These are phyloP conservation scores for Aspergillus chevalieri DNA, from an alignment of 2,329 filamentous ascomycete species.

Conservation along the genomic window DNA sequence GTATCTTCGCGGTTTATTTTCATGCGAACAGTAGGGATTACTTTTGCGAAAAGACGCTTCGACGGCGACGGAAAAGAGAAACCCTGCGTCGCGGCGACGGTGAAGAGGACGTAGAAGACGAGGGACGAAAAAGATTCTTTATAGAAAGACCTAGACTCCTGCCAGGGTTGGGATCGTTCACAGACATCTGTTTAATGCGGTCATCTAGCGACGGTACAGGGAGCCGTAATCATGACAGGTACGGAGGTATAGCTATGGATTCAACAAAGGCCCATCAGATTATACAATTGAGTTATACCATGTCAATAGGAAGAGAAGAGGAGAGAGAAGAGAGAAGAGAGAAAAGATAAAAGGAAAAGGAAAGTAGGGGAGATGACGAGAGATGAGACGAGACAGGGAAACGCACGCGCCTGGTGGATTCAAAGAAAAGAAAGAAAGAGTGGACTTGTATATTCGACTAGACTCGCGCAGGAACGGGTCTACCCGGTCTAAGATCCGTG, in stretches of 20 bases:
- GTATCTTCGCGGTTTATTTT: constrained; percentile 1
- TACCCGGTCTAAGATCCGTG: constrained; percentile 10
- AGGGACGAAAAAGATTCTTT: constrained; percentile 24
- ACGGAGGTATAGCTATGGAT: neutral
- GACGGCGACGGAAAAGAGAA: constrained; percentile 29
- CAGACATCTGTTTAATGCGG: constrained; percentile 25
- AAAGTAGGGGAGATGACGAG: constrained; percentile 8
- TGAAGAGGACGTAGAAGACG: constrained; percentile 21
- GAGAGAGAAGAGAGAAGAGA: constrained; percentile 2
- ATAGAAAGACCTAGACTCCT: constrained; percentile 26
- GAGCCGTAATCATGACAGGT: constrained; percentile 15
- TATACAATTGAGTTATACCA: neutral
- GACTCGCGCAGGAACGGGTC: constrained; percentile 16
- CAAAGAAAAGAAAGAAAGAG: constrained; percentile 8
- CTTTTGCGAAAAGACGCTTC: constrained; percentile 28
- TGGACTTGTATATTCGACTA: constrained; percentile 14
- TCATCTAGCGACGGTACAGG: constrained; percentile 21
- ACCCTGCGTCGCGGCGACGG: constrained; percentile 25
- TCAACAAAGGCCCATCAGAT: neutral
- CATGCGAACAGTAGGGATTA: constrained; percentile 15
- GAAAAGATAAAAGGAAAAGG: constrained; percentile 2
- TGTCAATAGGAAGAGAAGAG: neutral
- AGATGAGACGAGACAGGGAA: too few relatives aligned
- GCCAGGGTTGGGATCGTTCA: constrained; percentile 27
- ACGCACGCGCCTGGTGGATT: constrained; percentile 5